These are phyloP conservation scores for Phytophthora macrochlamydospora DNA, from an alignment of 352 stramenopile species.

Conservation along the genomic window DNA sequence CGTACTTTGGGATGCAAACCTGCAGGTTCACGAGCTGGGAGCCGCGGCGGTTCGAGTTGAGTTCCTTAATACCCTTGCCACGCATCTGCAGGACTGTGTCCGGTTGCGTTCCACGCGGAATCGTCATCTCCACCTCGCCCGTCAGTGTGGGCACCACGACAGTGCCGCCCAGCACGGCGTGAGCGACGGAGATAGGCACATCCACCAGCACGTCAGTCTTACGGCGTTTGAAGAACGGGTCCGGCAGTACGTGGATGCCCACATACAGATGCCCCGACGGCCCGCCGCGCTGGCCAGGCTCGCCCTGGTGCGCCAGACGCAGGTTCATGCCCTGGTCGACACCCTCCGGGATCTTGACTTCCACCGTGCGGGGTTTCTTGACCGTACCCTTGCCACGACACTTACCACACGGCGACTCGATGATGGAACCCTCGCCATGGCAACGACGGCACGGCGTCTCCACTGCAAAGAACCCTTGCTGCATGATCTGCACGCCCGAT, in stretches of 20 bases:
- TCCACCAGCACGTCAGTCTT: constrained; percentile 95
- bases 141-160: constrained; percentile 97
- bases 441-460: constrained; percentile 87
- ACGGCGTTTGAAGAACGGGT: constrained; percentile 96
- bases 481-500: constrained; percentile 85
- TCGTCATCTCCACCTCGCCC: constrained; percentile 97
- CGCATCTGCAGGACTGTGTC: constrained; percentile 96
- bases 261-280: constrained; percentile 95
- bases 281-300: constrained; percentile 82
- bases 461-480: constrained; percentile 91
- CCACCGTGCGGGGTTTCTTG: constrained; percentile 93
- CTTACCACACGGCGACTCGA: constrained; percentile 81
- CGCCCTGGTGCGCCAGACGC: constrained; percentile 92
- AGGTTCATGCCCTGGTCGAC: constrained; percentile 97
- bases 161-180: constrained; percentile 93
- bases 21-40: constrained; percentile 98
- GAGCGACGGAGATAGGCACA: constrained; percentile 92
- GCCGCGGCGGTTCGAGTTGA: constrained; percentile 92
- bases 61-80: constrained; percentile 95
- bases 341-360: constrained; percentile 94
- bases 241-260: constrained; percentile 92
- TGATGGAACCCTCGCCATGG: constrained; percentile 78
- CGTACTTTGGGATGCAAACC: constrained; percentile 94
- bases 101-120: constrained; percentile 94
- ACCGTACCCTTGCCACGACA: constrained; percentile 83